Evolutionary conservation across 2,329 filamentous ascomycete species (phyloP).

Genomic region (Zasmidium angulare): DNA sequence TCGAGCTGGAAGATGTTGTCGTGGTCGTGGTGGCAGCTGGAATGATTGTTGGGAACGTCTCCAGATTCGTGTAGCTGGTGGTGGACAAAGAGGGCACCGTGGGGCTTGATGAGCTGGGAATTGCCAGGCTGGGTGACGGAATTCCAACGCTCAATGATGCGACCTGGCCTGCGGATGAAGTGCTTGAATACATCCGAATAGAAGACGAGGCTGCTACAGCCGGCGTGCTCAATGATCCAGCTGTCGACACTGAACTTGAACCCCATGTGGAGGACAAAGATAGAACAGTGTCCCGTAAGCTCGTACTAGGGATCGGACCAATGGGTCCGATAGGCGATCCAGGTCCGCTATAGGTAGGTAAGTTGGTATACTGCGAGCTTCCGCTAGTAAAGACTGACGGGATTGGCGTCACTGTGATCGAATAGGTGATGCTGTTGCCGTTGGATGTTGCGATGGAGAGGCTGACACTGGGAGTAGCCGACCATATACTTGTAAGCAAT

Average conservation of each 20-base stretch:
- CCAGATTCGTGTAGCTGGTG: constrained; percentile 2
- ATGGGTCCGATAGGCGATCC: constrained; percentile 9
- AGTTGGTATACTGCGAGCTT: neutral
- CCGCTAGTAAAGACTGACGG: neutral
- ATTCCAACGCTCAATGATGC: too few relatives aligned
- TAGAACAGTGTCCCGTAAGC: neutral
- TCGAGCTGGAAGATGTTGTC: neutral
- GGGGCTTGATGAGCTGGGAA: too few relatives aligned
- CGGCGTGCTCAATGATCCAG: neutral
- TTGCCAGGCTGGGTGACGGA: too few relatives aligned
- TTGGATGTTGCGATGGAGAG: neutral
- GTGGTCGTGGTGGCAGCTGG: too few relatives aligned
- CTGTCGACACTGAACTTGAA: neutral
- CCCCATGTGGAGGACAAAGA: neutral
- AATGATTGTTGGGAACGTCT: constrained; percentile 3
- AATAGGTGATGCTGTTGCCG: neutral
- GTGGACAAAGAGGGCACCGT: neutral
- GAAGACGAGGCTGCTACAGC: neutral
- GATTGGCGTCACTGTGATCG: neutral
- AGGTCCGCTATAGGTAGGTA: constrained; percentile 3
- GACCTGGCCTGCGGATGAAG: neutral
- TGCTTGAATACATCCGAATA: neutral
- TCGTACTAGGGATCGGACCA: constrained; percentile 1
- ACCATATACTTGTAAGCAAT: neutral
- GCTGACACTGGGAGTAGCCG: neutral